Evolutionary conservation across 2,329 filamentous ascomycete species (phyloP).

Genomic region (Aureobasidium pullulans): DNA sequence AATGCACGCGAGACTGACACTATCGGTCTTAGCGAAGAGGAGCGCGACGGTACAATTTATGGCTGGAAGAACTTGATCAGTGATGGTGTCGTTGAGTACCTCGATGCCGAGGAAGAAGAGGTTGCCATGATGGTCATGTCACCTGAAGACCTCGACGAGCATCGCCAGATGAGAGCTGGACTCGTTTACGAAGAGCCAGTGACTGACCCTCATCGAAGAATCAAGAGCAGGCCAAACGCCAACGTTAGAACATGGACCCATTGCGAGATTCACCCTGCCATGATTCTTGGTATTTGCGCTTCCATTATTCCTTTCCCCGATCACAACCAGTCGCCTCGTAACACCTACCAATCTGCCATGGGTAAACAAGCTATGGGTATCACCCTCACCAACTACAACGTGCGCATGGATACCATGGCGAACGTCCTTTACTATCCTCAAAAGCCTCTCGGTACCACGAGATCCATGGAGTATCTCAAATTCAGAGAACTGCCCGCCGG

Average conservation of each 20-base stretch:
- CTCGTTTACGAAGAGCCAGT: constrained; percentile 49
- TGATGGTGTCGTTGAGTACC: constrained; percentile 83
- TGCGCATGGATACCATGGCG: constrained; percentile 98
- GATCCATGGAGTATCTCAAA: constrained; percentile 97
- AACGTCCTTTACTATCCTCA: constrained; percentile 99
- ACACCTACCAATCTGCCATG: constrained; percentile 99
- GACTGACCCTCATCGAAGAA: constrained; percentile 70
- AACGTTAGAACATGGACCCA: constrained; percentile 92
- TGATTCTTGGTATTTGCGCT: constrained; percentile 97
- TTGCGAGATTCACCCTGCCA: constrained; percentile 97
- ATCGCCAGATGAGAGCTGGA: constrained; percentile 32
- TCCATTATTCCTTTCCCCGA: constrained; percentile 99
- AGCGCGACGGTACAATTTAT: constrained; percentile 56
- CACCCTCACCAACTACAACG: constrained; percentile 92
- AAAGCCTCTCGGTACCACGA: constrained; percentile 90
- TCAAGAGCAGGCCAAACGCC: constrained; percentile 81
- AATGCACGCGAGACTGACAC: constrained; percentile 58
- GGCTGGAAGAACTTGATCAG: constrained; percentile 85
- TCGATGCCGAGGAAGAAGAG: constrained; percentile 97
- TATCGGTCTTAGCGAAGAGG: constrained; percentile 51
- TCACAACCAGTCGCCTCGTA: constrained; percentile 96
- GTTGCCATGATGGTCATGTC: constrained; percentile 99
- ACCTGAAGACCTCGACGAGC: constrained; percentile 77
- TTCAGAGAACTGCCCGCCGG: constrained; percentile 95
- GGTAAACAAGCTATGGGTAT: constrained; percentile 99